Base-by-base conservation (phyloP, 2,329 filamentous ascomycete genomes). In the Grosmannia serpens region DNA sequence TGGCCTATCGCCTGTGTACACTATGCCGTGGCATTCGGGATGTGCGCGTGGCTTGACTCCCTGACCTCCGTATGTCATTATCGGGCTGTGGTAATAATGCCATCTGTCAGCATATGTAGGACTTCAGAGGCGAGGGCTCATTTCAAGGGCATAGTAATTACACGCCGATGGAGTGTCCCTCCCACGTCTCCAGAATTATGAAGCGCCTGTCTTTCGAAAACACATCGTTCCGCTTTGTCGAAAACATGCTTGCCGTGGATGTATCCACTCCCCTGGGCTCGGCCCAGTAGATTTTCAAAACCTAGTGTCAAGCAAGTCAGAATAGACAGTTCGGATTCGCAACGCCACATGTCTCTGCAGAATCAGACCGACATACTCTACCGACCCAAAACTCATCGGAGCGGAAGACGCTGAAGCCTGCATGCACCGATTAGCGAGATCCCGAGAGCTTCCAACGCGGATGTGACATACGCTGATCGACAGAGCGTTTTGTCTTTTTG, bases 281-380 rank as follows among this genome's bases (percentile, higher is more conserved):
- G 10, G 75, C 73, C 79, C 80, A 83, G 22, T 77, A 66, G 2
- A 80, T 73, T 64, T 82, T 83, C 68, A 82, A 79, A 22, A 83
- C 75, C 78, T 80, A 58, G 11, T 24, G 7, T 3, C 7, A 52
- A 4, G 26, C 33, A 11, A 49, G 22, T 11, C n/a, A 24, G 7
- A 9, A 17, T n/a, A 9, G 6, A 17, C 22, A 27, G 26, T 22
- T 4, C 27, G 47, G 9, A 17, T 46, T 1, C 13, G 10, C 13
- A 26, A 6, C 22, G 22, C 24, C 46, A 26, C 13, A 15, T 24
- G 26, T 24, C 9, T 38, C 13, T 17, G 26, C 22, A 27, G n/a
- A 22, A 31, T 15, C 22, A 2, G 5, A 20, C 5, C 24, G 26
- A 44, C 52, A 41, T 55, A 55, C 53, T 11, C 53, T 13, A 3